These are phyloP conservation scores for Solanum corneliomulleri DNA, from an alignment of 257 asterid genomes.

Conservation along the genomic window DNA sequence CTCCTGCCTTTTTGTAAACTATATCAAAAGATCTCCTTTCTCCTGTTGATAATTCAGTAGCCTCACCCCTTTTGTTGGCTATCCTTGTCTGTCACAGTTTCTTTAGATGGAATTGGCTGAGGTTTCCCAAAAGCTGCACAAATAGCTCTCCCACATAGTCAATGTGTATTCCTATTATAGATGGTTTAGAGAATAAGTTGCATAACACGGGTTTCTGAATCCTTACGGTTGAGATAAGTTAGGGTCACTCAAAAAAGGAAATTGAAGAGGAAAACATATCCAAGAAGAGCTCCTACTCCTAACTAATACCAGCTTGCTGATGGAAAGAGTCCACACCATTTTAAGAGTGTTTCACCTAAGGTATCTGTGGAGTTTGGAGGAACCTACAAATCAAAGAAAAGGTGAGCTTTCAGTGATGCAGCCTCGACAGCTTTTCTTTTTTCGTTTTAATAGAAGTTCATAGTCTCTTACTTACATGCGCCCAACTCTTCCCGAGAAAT, in stretches of 20 bases:
- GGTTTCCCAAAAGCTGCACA: constrained; percentile 34
- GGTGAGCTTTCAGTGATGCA: not conserved
- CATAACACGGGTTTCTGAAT: not conserved
- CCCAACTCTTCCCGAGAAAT: constrained; percentile 19
- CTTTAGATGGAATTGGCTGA: constrained; percentile 33
- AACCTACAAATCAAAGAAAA: constrained; percentile 18
- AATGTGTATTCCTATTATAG: not conserved
- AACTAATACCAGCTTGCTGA: constrained; percentile 67
- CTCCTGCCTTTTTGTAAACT: not conserved
- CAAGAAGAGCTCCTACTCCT: constrained; percentile 47
- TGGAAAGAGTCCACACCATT: constrained; percentile 36
- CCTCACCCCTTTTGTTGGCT: constrained; percentile 19
- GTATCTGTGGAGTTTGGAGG: constrained; percentile 35
- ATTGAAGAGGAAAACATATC: constrained; percentile 50
- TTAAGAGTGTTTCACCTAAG: constrained; percentile 34
- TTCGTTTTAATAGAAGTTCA: not conserved
- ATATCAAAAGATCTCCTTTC: not conserved
- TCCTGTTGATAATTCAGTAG: constrained; percentile 15
- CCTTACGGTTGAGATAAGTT: constrained; percentile 59
- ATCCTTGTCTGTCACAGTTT: constrained; percentile 22
- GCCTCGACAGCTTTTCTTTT: not conserved
- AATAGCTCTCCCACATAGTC: not conserved
- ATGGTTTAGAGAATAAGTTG: not conserved
- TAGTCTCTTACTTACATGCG: not conserved
- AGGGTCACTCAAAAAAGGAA: constrained; percentile 35